A percentile compares a stretch with the other conserved stretches of the same genome.
Conservation (phyloP, 306 rosid genomes). For the Mimosa pudica region DNA sequence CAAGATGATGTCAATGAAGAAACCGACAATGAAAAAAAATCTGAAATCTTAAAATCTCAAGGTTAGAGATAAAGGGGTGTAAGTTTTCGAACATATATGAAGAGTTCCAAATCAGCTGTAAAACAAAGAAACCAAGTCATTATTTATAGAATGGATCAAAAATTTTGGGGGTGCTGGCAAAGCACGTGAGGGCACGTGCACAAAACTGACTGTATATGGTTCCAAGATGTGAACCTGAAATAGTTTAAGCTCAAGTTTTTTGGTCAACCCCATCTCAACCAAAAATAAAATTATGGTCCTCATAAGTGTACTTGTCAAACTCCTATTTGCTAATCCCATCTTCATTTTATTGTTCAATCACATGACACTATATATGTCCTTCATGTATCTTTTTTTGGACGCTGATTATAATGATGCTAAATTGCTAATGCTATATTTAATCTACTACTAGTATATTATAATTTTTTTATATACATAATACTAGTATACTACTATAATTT, state of each 20-base stretch:
- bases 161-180: constrained; percentile 18
- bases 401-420: no score
- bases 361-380: no score
- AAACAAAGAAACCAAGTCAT: background rate
- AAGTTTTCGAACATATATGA: background rate
- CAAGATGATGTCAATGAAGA: no score
- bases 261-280: background rate
- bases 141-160: no score
- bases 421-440: no score
- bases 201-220: constrained; percentile 7
- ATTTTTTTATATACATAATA: no score
- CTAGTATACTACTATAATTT: no score
- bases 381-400: no score
- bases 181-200: constrained; percentile 63
- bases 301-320: background rate
- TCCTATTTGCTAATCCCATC: background rate
- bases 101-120: background rate
- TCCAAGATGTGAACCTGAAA: constrained; percentile 23
- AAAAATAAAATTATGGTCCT: background rate
- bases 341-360: no score
- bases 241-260: background rate
- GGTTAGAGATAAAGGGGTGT: background rate
- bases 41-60: background rate
- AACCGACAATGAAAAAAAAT: no score
- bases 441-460: no score